These are phyloP conservation scores for Alisma plantagoaquatica DNA, from an alignment of 106 monocot genomes.

Conservation along the genomic window DNA sequence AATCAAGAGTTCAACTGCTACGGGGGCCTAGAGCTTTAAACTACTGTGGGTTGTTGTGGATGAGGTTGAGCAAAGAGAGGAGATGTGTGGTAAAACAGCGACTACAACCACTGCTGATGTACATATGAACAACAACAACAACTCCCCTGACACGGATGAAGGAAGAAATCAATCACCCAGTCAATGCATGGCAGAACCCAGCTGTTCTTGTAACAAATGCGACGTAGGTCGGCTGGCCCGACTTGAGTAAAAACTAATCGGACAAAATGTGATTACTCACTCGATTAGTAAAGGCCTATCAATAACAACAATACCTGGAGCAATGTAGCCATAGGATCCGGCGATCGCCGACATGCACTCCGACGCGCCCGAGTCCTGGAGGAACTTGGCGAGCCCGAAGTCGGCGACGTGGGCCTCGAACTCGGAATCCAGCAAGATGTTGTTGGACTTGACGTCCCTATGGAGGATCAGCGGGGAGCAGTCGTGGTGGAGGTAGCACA, in stretches of 20 bases:
- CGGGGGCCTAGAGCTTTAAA: too few species aligned
- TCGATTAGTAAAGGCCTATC: not conserved
- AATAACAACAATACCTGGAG: conserved; percentile 45
- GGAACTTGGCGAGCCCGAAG: conserved; percentile 77
- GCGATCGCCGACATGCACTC: conserved; percentile 97
- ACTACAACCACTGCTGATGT: too few species aligned
- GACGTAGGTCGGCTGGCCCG: too few species aligned
- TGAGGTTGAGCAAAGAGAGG: too few species aligned
- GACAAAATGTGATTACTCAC: not conserved
- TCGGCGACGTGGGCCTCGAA: conserved; percentile 70
- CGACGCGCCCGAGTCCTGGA: conserved; percentile 68
- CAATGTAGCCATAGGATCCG: conserved; percentile 92
- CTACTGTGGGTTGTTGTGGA: too few species aligned
- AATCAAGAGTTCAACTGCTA: too few species aligned
- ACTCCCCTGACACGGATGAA: not conserved
- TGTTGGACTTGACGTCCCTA: conserved; percentile 87
- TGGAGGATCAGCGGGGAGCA: conserved; percentile 86
- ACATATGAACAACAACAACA: not conserved
- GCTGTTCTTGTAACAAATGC: not conserved
- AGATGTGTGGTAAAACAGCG: too few species aligned
- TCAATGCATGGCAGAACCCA: not conserved
- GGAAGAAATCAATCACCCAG: not conserved
- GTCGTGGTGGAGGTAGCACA: conserved; percentile 89
- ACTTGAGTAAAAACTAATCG: not conserved
- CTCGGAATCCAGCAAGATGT: conserved; percentile 70